A percentile compares a stretch with the other conserved stretches of the same genome.
Evolutionary conservation across 2,329 filamentous ascomycete genomes (phyloP).

Genomic region (Colletotrichum orchidophilum): DNA sequence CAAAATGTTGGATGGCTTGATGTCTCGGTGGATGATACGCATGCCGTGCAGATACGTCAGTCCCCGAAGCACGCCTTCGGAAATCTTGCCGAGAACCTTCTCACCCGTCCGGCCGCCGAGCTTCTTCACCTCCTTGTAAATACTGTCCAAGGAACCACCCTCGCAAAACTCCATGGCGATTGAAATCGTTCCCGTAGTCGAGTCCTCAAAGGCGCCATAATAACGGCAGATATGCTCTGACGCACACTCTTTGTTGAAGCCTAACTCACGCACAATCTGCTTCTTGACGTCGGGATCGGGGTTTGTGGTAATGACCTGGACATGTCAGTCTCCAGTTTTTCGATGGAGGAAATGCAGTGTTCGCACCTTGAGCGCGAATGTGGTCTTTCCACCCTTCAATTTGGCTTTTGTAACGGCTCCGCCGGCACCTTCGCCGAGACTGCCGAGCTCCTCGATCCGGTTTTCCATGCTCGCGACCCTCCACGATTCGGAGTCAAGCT

Average conservation of each 20-base stretch:
- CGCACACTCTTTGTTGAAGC: constrained; percentile 97
- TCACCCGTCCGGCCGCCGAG: constrained; percentile 94
- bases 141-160: constrained; percentile 93
- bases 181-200: constrained; percentile 94
- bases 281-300: constrained; percentile 98
- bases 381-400: constrained; percentile 89
- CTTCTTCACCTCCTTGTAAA: constrained; percentile 97
- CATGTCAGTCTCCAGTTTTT: neutral
- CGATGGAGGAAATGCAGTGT: constrained; percentile 32
- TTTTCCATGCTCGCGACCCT: constrained; percentile 89
- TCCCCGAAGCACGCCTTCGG: constrained; percentile 92
- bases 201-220: constrained; percentile 96
- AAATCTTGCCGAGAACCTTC: constrained; percentile 96
- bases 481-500: constrained; percentile 95
- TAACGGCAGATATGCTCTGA: constrained; percentile 97
- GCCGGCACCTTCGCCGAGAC: constrained; percentile 92
- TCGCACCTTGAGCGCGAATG: constrained; percentile 92
- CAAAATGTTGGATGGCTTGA: constrained; percentile 97
- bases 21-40: constrained; percentile 98
- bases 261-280: constrained; percentile 94
- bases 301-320: constrained; percentile 94
- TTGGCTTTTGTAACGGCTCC: constrained; percentile 93
- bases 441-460: constrained; percentile 87
- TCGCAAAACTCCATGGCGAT: constrained; percentile 99
- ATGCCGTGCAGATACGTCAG: constrained; percentile 94